phyloP scores from a whole-genome alignment of 768 basidiomycete genomes.

The Sporobolomyces phaffii region DNA sequence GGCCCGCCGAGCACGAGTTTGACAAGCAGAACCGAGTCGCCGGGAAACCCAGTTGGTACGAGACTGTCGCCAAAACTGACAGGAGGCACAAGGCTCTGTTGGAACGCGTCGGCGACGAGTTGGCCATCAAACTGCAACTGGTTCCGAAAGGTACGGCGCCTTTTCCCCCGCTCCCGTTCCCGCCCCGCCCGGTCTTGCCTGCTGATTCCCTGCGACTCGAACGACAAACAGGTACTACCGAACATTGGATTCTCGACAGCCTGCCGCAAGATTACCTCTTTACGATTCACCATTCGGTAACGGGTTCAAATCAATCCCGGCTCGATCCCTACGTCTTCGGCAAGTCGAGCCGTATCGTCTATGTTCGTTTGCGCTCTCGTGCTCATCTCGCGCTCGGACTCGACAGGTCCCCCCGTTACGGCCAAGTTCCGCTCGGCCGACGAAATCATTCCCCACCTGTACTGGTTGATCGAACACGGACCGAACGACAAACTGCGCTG shows the following conservation, averaged over 20 bases:
- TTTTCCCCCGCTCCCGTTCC: slow-evolving; percentile 1
- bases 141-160: slow-evolving; percentile 14
- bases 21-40: not conserved
- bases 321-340: slow-evolving; percentile 76
- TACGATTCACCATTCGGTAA: slow-evolving; percentile 66
- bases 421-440: slow-evolving; percentile 67
- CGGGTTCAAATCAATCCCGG: slow-evolving; percentile 54
- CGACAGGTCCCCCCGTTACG: slow-evolving; percentile 47
- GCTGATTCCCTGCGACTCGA: slow-evolving; percentile 14
- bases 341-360: slow-evolving; percentile 44
- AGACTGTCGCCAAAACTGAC: not conserved
- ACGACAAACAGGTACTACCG: not conserved
- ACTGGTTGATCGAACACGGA: slow-evolving; percentile 60
- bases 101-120: slow-evolving; percentile 47
- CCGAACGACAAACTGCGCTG: slow-evolving; percentile 29
- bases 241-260: slow-evolving; percentile 56
- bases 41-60: slow-evolving; percentile 13
- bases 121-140: slow-evolving; percentile 50
- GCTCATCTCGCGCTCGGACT: not conserved
- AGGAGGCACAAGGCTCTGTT: slow-evolving; percentile 46
- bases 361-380: slow-evolving; percentile 47
- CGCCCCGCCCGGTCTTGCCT: not conserved
- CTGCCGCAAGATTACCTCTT: slow-evolving; percentile 67
- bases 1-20: slow-evolving; percentile 4
- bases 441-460: slow-evolving; percentile 76